Conservation (phyloP, 345 rosid species). For the Streptanthus diversifolius region DNA sequence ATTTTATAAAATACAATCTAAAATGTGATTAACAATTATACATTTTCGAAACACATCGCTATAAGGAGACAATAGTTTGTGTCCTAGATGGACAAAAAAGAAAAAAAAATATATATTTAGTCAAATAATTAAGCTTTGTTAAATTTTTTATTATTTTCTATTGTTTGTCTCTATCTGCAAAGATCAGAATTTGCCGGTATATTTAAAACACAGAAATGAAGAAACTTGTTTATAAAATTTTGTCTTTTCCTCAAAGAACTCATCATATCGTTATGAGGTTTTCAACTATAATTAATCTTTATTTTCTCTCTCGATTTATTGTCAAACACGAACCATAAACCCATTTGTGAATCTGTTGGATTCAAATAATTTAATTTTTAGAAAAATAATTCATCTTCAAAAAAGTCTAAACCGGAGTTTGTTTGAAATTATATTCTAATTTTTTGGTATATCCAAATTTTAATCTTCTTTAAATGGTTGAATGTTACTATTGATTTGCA, state of each 20-base stretch:
- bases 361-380: not conserved
- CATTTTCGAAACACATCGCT: not conserved
- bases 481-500: conserved; percentile 11
- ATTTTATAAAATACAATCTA: too few species aligned
- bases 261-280: not conserved
- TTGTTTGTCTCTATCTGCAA: not conserved
- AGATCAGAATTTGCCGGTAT: conserved; percentile 23
- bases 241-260: not conserved
- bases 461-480: not conserved
- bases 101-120: too few species aligned
- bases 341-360: not conserved
- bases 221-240: not conserved
- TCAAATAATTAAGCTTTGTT: too few species aligned
- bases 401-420: too few species aligned
- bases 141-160: not conserved
- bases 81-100: too few species aligned
- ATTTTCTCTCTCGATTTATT: not conserved
- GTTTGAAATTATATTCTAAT: not conserved
- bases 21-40: too few species aligned
- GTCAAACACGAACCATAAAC: not conserved
- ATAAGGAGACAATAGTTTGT: not conserved
- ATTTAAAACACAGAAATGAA: conserved; percentile 13
- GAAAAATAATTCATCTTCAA: not conserved
- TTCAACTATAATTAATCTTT: not conserved
- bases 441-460: not conserved